phyloP scores from a whole-genome alignment of 108 stramenopile species.

The Cylindrotheca closterium region DNA sequence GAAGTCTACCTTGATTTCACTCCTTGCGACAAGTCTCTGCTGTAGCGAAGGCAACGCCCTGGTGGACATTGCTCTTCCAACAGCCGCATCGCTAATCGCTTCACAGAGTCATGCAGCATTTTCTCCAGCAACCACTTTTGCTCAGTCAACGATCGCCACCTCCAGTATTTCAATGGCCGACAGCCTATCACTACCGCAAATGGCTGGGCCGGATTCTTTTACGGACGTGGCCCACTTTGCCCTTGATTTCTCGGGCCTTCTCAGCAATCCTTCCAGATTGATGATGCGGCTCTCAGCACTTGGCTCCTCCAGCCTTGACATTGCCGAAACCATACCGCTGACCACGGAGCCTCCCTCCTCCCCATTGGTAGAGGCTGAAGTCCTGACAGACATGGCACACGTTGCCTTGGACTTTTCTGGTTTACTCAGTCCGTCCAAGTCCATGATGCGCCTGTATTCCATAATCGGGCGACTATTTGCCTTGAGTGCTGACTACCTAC shows the following conservation, averaged over 20 bases:
- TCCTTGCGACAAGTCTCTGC: too few species aligned
- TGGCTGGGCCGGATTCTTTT: neutral
- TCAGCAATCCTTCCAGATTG: neutral
- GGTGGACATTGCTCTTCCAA: too few species aligned
- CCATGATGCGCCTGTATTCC: neutral
- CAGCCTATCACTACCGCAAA: neutral
- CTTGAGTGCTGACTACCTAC: constrained; percentile 35
- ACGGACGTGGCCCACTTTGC: neutral
- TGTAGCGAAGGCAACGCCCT: too few species aligned
- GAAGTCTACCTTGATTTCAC: too few species aligned
- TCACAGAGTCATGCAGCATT: too few species aligned
- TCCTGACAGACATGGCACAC: constrained; percentile 37
- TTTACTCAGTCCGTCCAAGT: constrained; percentile 21
- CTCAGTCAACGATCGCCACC: too few species aligned
- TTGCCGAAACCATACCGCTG: too few species aligned
- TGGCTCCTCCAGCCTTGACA: too few species aligned
- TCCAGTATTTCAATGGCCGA: neutral
- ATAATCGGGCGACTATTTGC: constrained; percentile 36
- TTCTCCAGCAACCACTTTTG: too few species aligned
- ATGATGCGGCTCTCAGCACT: too few species aligned
- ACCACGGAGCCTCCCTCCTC: neutral
- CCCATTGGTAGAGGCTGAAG: constrained; percentile 34
- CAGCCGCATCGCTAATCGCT: too few species aligned
- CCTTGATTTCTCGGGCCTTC: neutral
- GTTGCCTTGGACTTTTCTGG: constrained; percentile 35